Base-by-base conservation (phyloP, 768 basidiomycete genomes). In the Pulveroboletus frians region DNA sequence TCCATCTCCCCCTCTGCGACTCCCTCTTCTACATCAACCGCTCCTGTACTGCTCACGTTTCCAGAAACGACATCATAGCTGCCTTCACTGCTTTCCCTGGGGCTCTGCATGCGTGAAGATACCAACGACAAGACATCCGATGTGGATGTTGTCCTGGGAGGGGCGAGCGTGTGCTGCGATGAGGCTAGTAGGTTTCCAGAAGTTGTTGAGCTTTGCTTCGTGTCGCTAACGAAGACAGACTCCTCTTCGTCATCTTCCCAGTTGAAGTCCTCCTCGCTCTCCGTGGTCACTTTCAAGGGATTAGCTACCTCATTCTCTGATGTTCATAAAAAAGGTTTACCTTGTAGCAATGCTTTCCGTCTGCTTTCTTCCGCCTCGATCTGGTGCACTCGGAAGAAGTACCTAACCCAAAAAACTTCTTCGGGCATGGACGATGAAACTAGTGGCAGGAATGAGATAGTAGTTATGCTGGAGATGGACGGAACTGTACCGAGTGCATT, bases 181-280 rank as follows among this genome's bases (percentile, higher is more conserved):
- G 57, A 55, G 46, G 48, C 45, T 43, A 61, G 46, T 38, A 50
- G 48, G 38, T 51, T 54, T 31, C 51, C 40, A 14, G 47, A 39
- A 30, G 15, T 26, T 0, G 43, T 20, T 0, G 43, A 6, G 9
- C 37, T 10, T 17, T 52, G 44, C 47, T 52, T 55, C 15, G 50
- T 32, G 45, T 57, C 55, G 3, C 47, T 51, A 7, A 56, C 42
- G 13, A 65, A 46, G 11, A 43, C 49, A n/a, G 62, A 56, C 38
- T 87, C 85, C n/a, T 91, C 89, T n/a, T 93, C 91, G 43, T 84
- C 82, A 47, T 90, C 90, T 63, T 93, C 92, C 92, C 92, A 95
- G 59, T 81, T 87, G 67, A 95, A 92, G 50, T 90, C 85, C 30
- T 94, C 92, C 39, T 95, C 92, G 23, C 76, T 80, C 49, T 85